These are phyloP conservation scores for Haplographium delicatum DNA, from an alignment of 495 filamentous ascomycete species.

Conservation along the genomic window DNA sequence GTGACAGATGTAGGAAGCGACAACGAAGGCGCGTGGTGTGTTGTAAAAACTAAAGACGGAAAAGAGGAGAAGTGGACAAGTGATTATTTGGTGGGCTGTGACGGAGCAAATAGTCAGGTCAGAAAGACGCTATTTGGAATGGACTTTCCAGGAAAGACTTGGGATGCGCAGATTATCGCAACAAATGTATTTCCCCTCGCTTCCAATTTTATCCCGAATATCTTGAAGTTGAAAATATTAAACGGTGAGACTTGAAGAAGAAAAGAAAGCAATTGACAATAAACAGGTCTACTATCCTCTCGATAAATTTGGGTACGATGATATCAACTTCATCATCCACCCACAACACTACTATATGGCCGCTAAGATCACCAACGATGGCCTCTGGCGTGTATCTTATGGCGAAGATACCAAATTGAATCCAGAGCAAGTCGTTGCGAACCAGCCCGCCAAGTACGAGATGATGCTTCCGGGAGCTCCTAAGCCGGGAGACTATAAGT, in stretches of 20 bases:
- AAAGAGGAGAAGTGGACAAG: slow-evolving; percentile 18
- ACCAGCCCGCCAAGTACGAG: slow-evolving; percentile 49
- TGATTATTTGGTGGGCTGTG: slow-evolving; percentile 54
- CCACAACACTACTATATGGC: slow-evolving; percentile 58
- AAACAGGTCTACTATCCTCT: slow-evolving; percentile 54
- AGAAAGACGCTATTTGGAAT: slow-evolving; percentile 50
- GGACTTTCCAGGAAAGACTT: slow-evolving; percentile 55
- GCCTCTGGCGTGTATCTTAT: slow-evolving; percentile 57
- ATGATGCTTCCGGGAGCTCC: slow-evolving; percentile 53
- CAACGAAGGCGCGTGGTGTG: slow-evolving; percentile 41
- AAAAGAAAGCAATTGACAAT: too few species aligned
- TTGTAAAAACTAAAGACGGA: slow-evolving; percentile 40
- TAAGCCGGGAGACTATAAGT: slow-evolving; percentile 48
- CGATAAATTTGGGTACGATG: slow-evolving; percentile 45
- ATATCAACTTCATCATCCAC: slow-evolving; percentile 55
- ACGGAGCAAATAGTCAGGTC: slow-evolving; percentile 52
- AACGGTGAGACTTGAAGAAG: too few species aligned
- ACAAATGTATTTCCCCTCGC: slow-evolving; percentile 45
- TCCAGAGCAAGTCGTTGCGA: slow-evolving; percentile 44
- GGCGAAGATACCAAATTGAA: slow-evolving; percentile 47
- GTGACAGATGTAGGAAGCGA: slow-evolving; percentile 45
- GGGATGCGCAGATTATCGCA: slow-evolving; percentile 54
- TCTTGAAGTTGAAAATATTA: background rate
- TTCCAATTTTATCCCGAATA: background rate
- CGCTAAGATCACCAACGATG: slow-evolving; percentile 50